Base-by-base conservation (phyloP, 2,329 filamentous ascomycete genomes). In the Xylaria polymorpha region DNA sequence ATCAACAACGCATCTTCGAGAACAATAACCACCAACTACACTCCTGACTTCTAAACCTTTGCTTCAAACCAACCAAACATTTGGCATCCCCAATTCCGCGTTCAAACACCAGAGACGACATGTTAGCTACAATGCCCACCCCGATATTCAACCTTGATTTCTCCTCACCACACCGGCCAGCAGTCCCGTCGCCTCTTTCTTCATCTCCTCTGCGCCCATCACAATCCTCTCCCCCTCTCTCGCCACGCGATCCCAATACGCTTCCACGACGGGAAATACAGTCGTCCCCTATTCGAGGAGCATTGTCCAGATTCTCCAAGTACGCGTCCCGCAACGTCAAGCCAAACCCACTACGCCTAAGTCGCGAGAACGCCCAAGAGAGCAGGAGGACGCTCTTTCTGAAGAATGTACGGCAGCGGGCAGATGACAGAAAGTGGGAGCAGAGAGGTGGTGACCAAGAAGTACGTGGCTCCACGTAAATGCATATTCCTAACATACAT, bases 301-400 rank as follows among this genome's bases (percentile, higher is more conserved):
- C 77, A 6, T 60, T 74, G 6, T 65, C 66, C 37, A 74, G 73
- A 22, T 74, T 76, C 55, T 43, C 37, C 77, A 86, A 83, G 67
- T 90, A 84, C 73, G 83, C 87, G 35, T 81, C 86, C 69, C 85
- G 88, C 18, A 82, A 83, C 15, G 81, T 85, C 63, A 91, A 91
- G 69, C 84, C 85, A 43, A 93, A 91, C 70, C 91, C 90, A 0
- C 74, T 91, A 7, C 80, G 90, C 20, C 86, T 87, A 72, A 86
- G 81, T 69, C 85, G 88, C 60, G 87, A 94, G 76, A 88, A 87
- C 20, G 83, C 84, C 0, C 87, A 89, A 64, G 90, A 93, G 76
- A 83, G 86, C 63, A 83, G 92, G 66, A 84, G 92, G 56, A 86
- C 87, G 39, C 82, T 91, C 65, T 95, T 95, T 74, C 81, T 95